phyloP scores from a whole-genome alignment of 495 filamentous ascomycete species.

The Penicillium crystallinum region DNA sequence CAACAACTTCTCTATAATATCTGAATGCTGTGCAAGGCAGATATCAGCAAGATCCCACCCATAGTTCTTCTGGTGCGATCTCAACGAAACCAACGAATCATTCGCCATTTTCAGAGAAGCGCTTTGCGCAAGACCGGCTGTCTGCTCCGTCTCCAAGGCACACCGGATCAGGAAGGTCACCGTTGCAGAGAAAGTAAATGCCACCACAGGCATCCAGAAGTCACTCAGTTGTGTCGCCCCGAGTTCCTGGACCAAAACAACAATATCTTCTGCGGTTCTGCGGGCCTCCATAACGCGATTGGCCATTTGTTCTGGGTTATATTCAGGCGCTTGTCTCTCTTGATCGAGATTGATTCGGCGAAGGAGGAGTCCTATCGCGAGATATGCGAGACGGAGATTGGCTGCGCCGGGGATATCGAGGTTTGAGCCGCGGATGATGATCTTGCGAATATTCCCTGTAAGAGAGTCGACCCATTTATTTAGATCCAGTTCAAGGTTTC shows the following conservation, averaged over 20 bases:
- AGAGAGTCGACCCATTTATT: slow-evolving; percentile 19
- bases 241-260: slow-evolving; percentile 30
- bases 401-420: slow-evolving; percentile 17
- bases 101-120: slow-evolving; percentile 13
- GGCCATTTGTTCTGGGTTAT: slow-evolving; percentile 1
- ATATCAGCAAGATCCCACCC: slow-evolving; percentile 18
- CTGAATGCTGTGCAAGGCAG: slow-evolving; percentile 11
- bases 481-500: slow-evolving; percentile 17
- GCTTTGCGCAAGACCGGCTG: slow-evolving; percentile 2
- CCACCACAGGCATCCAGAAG: slow-evolving; percentile 34
- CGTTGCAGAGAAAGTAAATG: slow-evolving; percentile 28
- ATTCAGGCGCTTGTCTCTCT: not conserved
- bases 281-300: slow-evolving; percentile 8
- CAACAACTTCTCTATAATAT: slow-evolving; percentile 12
- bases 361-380: slow-evolving; percentile 25
- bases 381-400: slow-evolving; percentile 32
- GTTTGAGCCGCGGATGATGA: slow-evolving; percentile 11
- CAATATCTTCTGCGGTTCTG: slow-evolving; percentile 32
- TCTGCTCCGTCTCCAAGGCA: slow-evolving; percentile 12
- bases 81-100: slow-evolving; percentile 7
- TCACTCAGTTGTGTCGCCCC: slow-evolving; percentile 18
- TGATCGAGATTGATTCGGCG: slow-evolving; percentile 20
- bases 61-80: slow-evolving; percentile 4
- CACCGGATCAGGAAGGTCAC: slow-evolving; percentile 31
- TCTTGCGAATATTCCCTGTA: slow-evolving; percentile 18